Conservation (phyloP, 371 early-diverging fungal species). For the Ordospora colligata region DNA sequence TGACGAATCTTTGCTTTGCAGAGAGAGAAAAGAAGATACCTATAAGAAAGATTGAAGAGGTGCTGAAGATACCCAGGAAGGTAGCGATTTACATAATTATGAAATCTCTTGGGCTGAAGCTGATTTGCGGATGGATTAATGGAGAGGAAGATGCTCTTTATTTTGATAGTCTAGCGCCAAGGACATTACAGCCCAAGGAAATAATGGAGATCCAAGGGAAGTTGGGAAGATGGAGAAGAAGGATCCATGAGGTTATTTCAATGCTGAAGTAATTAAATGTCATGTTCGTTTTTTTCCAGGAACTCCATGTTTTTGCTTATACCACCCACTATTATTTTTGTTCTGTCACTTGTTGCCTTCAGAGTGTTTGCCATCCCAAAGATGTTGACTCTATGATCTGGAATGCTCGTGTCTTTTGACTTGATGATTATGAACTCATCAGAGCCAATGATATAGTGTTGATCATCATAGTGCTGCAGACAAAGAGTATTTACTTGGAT, state of each 20-base stretch:
- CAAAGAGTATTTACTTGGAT: neutral
- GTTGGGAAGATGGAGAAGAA: slow-evolving; percentile 15
- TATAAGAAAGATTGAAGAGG: slow-evolving; percentile 4
- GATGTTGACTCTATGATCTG: neutral
- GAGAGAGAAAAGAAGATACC: neutral
- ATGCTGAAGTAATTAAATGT: slow-evolving; percentile 15
- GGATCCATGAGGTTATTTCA: slow-evolving; percentile 14
- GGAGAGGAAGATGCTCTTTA: slow-evolving; percentile 20
- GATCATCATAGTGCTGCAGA: neutral
- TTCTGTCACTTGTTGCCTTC: neutral
- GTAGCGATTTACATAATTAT: slow-evolving; percentile 19
- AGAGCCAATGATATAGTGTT: neutral
- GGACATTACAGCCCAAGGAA: slow-evolving; percentile 16
- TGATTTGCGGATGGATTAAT: slow-evolving; percentile 46
- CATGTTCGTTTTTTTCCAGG: slow-evolving; percentile 9
- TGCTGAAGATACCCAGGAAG: neutral
- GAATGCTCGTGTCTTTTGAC: neutral
- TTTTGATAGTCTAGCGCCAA: slow-evolving; percentile 39
- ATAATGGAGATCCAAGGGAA: slow-evolving; percentile 25
- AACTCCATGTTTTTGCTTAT: slow-evolving; percentile 1
- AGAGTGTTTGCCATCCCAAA: neutral
- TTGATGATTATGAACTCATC: neutral
- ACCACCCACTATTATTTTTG: neutral
- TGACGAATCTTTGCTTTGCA: slow-evolving; percentile 29
- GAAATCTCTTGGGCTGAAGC: slow-evolving; percentile 27